phyloP scores from a whole-genome alignment of 2,329 filamentous ascomycete species.

The Nigrospora osmanthi region DNA sequence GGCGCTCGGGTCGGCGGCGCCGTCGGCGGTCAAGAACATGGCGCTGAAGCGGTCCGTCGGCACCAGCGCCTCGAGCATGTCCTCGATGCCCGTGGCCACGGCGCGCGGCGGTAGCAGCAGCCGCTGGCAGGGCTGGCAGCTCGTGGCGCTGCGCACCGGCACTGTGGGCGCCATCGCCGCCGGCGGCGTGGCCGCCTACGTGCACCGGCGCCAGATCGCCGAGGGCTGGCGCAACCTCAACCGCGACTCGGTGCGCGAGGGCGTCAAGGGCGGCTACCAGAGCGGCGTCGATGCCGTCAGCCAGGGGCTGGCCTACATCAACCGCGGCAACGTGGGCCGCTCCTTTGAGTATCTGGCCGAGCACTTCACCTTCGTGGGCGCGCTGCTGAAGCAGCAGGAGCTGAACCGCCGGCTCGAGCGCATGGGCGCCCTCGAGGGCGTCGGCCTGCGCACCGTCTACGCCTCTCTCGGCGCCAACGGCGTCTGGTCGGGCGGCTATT shows the following conservation, averaged over 20 bases:
- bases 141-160: slow-evolving; percentile 71
- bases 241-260: slow-evolving; percentile 36
- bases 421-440: slow-evolving; percentile 50
- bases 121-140: slow-evolving; percentile 47
- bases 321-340: slow-evolving; percentile 51
- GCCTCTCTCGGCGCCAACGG: slow-evolving; percentile 67
- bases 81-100: slow-evolving; percentile 8
- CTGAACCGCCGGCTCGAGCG: slow-evolving; percentile 59
- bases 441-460: slow-evolving; percentile 71
- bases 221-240: slow-evolving; percentile 39
- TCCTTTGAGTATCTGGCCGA: slow-evolving; percentile 73
- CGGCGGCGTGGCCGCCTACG: slow-evolving; percentile 74
- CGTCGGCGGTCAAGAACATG: slow-evolving; percentile 31
- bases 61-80: slow-evolving; percentile 7
- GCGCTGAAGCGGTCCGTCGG: slow-evolving; percentile 18
- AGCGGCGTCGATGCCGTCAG: slow-evolving; percentile 40
- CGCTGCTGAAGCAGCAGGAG: slow-evolving; percentile 66
- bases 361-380: slow-evolving; percentile 80
- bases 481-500: slow-evolving; percentile 51
- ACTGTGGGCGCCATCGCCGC: slow-evolving; percentile 75
- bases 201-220: slow-evolving; percentile 63
- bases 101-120: slow-evolving; percentile 13
- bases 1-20: slow-evolving; percentile 39
- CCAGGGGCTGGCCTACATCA: slow-evolving; percentile 49
- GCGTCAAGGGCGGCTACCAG: slow-evolving; percentile 39